These are phyloP conservation scores for Aureobasidium melanogenum DNA, from an alignment of 2,329 filamentous ascomycete genomes.

Conservation along the genomic window DNA sequence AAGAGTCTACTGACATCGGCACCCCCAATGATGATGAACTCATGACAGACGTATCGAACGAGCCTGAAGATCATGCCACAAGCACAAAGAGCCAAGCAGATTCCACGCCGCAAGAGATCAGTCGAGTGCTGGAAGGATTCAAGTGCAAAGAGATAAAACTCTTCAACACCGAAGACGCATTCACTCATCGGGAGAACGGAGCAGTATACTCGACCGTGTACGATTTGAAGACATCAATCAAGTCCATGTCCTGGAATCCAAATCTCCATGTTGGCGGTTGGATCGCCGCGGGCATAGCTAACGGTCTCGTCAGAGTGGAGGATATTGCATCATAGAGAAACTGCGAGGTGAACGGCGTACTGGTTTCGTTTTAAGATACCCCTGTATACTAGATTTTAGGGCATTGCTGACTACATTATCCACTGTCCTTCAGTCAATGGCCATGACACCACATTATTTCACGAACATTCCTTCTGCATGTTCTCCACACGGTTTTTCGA, in stretches of 20 bases:
- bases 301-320: conserved; percentile 41
- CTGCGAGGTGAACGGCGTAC: background rate
- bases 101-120: conserved; percentile 16
- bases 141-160: conserved; percentile 24
- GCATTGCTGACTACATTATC: background rate
- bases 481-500: no score
- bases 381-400: background rate
- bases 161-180: conserved; percentile 16
- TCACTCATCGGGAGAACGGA: conserved; percentile 17
- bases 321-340: conserved; percentile 28
- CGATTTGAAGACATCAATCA: conserved; percentile 37
- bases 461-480: no score
- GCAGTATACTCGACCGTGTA: conserved; percentile 31
- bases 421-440: no score
- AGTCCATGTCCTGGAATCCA: conserved; percentile 42
- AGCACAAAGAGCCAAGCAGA: background rate
- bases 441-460: no score
- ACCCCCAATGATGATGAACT: background rate
- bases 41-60: background rate
- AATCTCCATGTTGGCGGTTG: conserved; percentile 40
- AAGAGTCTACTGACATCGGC: conserved; percentile 4
- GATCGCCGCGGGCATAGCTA: conserved; percentile 42
- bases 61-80: background rate
- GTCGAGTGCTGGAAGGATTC: conserved; percentile 35
- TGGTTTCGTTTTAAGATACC: background rate